Evolutionary conservation across 2,329 filamentous ascomycete genomes (phyloP).

Genomic region (Aspergillus cejpii): DNA sequence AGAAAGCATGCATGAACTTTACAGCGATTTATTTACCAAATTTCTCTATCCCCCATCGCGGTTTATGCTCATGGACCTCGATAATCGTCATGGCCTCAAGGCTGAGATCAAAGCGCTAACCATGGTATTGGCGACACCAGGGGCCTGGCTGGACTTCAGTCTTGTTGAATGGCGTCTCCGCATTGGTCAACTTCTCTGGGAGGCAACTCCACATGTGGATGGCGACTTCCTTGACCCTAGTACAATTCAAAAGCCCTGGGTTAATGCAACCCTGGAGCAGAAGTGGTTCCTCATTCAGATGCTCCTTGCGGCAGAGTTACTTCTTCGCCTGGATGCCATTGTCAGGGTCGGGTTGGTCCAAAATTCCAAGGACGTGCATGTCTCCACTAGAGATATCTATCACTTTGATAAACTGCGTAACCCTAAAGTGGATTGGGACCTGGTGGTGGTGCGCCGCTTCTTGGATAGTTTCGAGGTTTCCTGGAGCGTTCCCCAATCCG

Average conservation of each 20-base stretch:
- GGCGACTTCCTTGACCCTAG: constrained; percentile 26
- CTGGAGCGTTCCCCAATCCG: constrained; percentile 14
- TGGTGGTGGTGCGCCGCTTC: constrained; percentile 49
- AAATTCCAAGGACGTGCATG: constrained; percentile 33
- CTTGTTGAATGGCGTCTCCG: constrained; percentile 42
- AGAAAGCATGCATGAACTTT: constrained; percentile 28
- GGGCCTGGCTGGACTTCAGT: constrained; percentile 46
- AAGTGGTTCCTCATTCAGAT: constrained; percentile 52
- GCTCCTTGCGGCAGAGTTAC: constrained; percentile 48
- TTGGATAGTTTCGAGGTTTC: constrained; percentile 46
- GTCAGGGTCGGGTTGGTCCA: constrained; percentile 38
- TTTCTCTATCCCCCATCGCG: constrained; percentile 36
- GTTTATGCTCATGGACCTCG: constrained; percentile 17
- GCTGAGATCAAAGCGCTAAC: constrained; percentile 43
- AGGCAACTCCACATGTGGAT: constrained; percentile 31
- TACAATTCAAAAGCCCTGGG: constrained; percentile 18
- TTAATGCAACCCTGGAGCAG: constrained; percentile 36
- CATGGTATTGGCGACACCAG: constrained; percentile 37
- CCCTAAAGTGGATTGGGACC: constrained; percentile 52
- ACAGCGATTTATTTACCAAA: constrained; percentile 32
- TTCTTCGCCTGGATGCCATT: constrained; percentile 49
- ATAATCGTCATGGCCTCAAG: constrained; percentile 34
- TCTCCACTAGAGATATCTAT: constrained; percentile 41
- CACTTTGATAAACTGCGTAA: constrained; percentile 44
- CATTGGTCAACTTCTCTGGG: constrained; percentile 43